Base-by-base conservation (phyloP, 2,329 filamentous ascomycete species). In the Lachnellula cervina region DNA sequence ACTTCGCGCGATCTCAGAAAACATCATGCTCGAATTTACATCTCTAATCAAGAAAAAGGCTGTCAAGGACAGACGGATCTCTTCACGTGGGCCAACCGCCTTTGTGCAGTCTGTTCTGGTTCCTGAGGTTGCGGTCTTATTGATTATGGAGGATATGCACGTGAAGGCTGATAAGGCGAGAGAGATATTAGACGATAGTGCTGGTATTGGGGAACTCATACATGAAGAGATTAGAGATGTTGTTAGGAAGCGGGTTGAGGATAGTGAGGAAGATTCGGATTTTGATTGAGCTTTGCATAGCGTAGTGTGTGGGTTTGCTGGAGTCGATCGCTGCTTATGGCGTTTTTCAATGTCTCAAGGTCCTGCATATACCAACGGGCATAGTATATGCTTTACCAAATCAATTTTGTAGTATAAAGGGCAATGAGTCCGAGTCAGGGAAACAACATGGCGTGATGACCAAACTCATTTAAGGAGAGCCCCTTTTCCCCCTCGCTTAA, bases 61-160 rank as follows among this genome's bases (percentile, higher is more conserved):
- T 2, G 74, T 84, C 16, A 76, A 79, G 51, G 88, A 93, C 67
- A 73, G 76, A 16, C 75, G 90, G 17, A 81, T 92, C 56, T 80
- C 86, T 14, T 80, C 81, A 1, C 77, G 86, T 34, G 87, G 88
- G 1, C 79, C 86, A 37, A 82, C 82, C 4, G 80, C 79, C 23
- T 93, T 87, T 64, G 82, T 91, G 2, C 87, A 91, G 70, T 77
- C 79, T 1, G 89, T 93, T 1, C 73, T 96, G 58, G 88, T 95
- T 23, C 88, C 89, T 0, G 91, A 96, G 65, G 64, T 83, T 45
- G 76, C 77, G 1, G 69, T 79, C 2, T 62, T 73, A 54, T 69
- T 86, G 17, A 80, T 86, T 17, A 80, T 77, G 70, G 80, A 85
- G 54, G 83, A 86, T 57, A 77, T 83, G 77, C 62, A 68, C 0